Evolutionary conservation across 139 green algal species (phyloP), one percentile per base, ranked within the genome.

Genomic region (Coelastrella sp.): DNA sequence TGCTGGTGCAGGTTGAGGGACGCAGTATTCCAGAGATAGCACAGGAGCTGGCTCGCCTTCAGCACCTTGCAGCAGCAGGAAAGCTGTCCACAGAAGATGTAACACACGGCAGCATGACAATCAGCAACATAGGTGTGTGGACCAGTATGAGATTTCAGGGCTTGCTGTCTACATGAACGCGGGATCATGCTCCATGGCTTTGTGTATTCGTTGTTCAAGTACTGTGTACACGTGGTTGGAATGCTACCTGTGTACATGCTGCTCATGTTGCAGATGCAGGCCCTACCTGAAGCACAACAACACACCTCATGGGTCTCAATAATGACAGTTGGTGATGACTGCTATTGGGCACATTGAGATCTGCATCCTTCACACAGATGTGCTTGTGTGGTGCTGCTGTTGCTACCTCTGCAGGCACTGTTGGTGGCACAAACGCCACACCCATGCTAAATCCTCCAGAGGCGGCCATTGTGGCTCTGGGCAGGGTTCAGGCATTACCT

Each of bases 91-190:
- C 67, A 2, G 81, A 92, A 1, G 94, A 97, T 64, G 40, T 98
- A 19, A 34, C 50, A 8, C 92, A 89, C 3, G 94, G 93, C 9
- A 98, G 94, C 59, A 91, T 99, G 67, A 96, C 95, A 0, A 68
- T 99, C 4, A 96, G 91, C 45, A 99, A 99, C 91, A 95, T 99
- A 40, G 96, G 90, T 91, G n/a, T n/a, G n/a, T n/a, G n/a, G n/a
- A n/a, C n/a, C n/a, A n/a, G n/a, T n/a, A n/a, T n/a, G n/a, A n/a
- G n/a, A n/a, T n/a, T n/a, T n/a, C n/a, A n/a, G n/a, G n/a, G n/a
- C n/a, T n/a, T n/a, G n/a, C n/a, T n/a, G n/a, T n/a, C n/a, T n/a
- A n/a, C n/a, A 34, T 66, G 57, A 11, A 13, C 45, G 45, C 45
- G 45, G 45, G 45, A 9, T 57, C 15, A 57, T 57, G 45, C n/a